These are phyloP conservation scores for Sporothrix variecibatus DNA, from an alignment of 2,329 filamentous ascomycete genomes.

Conservation along the genomic window DNA sequence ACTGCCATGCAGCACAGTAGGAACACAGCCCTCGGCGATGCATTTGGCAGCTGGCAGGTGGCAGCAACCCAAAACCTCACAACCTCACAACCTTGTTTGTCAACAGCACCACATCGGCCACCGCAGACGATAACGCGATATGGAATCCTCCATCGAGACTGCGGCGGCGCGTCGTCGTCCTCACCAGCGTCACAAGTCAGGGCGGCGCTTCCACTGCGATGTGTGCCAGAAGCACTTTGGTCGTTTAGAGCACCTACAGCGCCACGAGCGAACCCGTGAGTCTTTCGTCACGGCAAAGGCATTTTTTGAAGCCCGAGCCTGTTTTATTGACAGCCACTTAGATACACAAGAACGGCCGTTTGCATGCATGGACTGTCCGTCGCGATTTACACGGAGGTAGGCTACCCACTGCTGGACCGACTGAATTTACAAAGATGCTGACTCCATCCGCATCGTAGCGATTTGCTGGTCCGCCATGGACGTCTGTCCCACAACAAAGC, in stretches of 20 bases:
- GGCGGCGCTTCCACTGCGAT: background rate
- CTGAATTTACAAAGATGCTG: background rate
- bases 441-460: background rate
- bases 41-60: no score
- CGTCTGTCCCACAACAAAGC: constrained; percentile 6
- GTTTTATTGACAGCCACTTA: background rate
- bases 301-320: background rate
- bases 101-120: background rate
- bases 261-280: background rate
- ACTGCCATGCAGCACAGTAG: background rate
- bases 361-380: background rate
- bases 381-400: background rate
- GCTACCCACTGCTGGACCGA: background rate
- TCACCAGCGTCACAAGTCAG: constrained; percentile 9
- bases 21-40: no score
- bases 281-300: background rate
- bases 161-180: background rate
- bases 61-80: no score
- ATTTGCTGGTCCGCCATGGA: constrained; percentile 8
- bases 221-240: constrained; percentile 12
- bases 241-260: constrained; percentile 5
- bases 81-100: background rate
- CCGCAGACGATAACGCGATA: background rate
- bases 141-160: background rate
- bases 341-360: constrained; percentile 8